phyloP scores from a whole-genome alignment of 306 rosid species.

The Mimosa pudica region DNA sequence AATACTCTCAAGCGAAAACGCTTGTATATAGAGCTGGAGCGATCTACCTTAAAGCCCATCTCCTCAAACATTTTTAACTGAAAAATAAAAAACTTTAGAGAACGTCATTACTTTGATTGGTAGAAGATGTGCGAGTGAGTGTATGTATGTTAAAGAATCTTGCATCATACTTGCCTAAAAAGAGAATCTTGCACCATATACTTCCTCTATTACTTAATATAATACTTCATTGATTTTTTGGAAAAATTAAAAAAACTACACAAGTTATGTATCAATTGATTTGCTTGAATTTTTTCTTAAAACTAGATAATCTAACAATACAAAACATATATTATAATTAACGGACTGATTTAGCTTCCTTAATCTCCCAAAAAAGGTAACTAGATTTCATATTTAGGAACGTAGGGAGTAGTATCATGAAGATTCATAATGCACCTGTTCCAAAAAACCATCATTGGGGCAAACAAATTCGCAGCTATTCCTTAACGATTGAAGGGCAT shows the following conservation, averaged over 20 bases:
- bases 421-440: constrained; percentile 63
- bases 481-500: constrained; percentile 79
- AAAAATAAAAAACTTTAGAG: background rate
- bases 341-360: no score
- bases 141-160: background rate
- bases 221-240: no score
- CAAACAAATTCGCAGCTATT: constrained; percentile 82
- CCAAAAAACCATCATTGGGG: constrained; percentile 95
- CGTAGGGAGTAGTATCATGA: background rate
- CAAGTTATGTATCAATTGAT: no score
- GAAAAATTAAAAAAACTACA: no score
- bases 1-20: constrained; percentile 74
- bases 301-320: no score
- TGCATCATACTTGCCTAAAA: background rate
- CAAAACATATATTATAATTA: no score
- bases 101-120: constrained; percentile 20
- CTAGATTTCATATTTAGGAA: no score
- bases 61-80: constrained; percentile 86
- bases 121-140: background rate
- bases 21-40: constrained; percentile 67
- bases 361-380: no score
- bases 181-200: background rate
- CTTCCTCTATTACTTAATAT: no score
- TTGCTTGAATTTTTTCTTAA: no score
- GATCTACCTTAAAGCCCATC: constrained; percentile 95